A percentile compares a stretch with the other conserved stretches of the same genome.
phyloP scores from a whole-genome alignment of 257 asterid species.

The Solanum commersonii region DNA sequence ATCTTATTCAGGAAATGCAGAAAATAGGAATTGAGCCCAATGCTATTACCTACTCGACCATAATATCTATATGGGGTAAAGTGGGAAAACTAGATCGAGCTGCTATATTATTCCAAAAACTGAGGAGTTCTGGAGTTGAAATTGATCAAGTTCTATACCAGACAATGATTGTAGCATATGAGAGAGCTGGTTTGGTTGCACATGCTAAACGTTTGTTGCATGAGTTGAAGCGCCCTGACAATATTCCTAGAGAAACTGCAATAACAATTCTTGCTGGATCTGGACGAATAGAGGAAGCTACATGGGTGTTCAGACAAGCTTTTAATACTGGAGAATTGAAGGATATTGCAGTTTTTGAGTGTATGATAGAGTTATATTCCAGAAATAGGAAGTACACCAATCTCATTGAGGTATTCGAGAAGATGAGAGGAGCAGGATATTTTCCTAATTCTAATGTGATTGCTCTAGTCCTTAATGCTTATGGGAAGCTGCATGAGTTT shows the following conservation, averaged over 20 bases:
- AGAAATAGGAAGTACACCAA: conserved; percentile 56
- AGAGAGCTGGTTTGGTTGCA: conserved; percentile 80
- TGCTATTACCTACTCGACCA: conserved; percentile 78
- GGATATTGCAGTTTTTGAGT: conserved; percentile 51
- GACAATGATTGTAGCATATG: conserved; percentile 88
- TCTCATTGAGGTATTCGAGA: conserved; percentile 74
- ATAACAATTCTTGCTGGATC: conserved; percentile 69
- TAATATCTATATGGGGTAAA: conserved; percentile 87
- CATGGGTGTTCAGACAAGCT: conserved; percentile 87
- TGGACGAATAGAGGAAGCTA: conserved; percentile 89
- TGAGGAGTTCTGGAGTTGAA: conserved; percentile 66
- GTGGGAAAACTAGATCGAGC: conserved; percentile 81
- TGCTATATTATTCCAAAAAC: conserved; percentile 80
- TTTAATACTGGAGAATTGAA: conserved; percentile 70
- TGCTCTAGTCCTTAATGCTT: conserved; percentile 66
- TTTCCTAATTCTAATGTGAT: conserved; percentile 61
- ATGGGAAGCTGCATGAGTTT: conserved; percentile 62
- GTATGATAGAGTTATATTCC: conserved; percentile 63
- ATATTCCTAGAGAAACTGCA: conserved; percentile 82
- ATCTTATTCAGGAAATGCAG: conserved; percentile 87
- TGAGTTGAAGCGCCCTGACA: conserved; percentile 79
- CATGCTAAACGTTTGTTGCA: conserved; percentile 75
- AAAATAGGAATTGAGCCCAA: conserved; percentile 76
- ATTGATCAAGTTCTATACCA: conserved; percentile 90
- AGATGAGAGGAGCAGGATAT: conserved; percentile 59